These are phyloP conservation scores for Auriscalpium orientale DNA, from an alignment of 768 basidiomycete genomes.

Conservation along the genomic window DNA sequence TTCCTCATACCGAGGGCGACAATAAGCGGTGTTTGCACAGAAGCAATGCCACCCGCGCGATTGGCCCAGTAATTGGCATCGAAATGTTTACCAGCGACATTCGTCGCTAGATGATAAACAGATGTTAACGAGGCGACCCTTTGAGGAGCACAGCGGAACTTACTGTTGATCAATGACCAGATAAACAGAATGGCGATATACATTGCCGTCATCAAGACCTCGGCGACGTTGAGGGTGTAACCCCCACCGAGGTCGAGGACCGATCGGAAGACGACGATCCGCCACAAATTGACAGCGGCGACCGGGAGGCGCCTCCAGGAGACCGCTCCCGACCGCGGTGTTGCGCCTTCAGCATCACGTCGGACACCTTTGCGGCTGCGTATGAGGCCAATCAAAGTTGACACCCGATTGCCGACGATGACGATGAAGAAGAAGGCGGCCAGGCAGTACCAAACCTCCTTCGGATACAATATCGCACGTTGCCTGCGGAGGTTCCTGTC, in stretches of 20 bases:
- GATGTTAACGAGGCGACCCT: neutral
- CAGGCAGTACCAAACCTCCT: constrained; percentile 36
- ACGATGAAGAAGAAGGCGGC: constrained; percentile 35
- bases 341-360: constrained; percentile 4
- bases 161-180: constrained; percentile 23
- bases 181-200: constrained; percentile 27
- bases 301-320: constrained; percentile 17
- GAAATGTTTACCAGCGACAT: constrained; percentile 15
- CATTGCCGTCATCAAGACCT: constrained; percentile 27
- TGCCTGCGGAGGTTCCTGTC: neutral
- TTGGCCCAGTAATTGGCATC: constrained; percentile 23
- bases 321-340: neutral
- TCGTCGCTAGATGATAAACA: constrained; percentile 16
- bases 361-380: constrained; percentile 8
- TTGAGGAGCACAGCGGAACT: neutral
- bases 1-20: constrained; percentile 55
- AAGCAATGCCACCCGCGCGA: constrained; percentile 35
- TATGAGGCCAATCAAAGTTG: constrained; percentile 13
- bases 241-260: constrained; percentile 24
- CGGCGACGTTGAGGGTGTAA: constrained; percentile 29
- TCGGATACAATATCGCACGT: constrained; percentile 24
- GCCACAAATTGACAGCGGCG: constrained; percentile 21
- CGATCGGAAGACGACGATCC: constrained; percentile 26
- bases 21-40: constrained; percentile 46
- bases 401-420: constrained; percentile 27